Base-by-base conservation (phyloP, 2,329 filamentous ascomycete species). In the Meredithiella fracta region DNA sequence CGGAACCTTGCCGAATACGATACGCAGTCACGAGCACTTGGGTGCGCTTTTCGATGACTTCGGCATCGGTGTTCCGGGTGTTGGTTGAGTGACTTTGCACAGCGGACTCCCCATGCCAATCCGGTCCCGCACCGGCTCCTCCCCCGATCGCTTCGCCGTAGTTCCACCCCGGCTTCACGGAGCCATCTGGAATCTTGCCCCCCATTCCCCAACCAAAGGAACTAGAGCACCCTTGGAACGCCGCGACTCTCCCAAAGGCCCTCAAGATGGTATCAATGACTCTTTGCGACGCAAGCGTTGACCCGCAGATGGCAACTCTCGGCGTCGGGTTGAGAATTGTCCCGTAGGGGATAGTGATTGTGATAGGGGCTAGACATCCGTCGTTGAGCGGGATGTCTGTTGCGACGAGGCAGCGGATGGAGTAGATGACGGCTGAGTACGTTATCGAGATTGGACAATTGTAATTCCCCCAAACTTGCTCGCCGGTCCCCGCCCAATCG, bases 21-120 rank as follows among this genome's bases (percentile, higher is more conserved):
- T 90, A 91, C 61, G 85, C 76, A 4, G 82, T 73, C 34, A 92
- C 69, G 1, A 92, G 65, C 1, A 87, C 82, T n/a, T 53, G 56
- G 63, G 89, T 89, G 7, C 86, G 72, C 26, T 83, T 74, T 69
- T 91, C 86, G 61, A 91, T 85, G 5, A 89, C 77, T 65, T 92
- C 86, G 0, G 82, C 75, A 64, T 91, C 86, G 0, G 86, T 90
- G 64, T 90, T 91, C 14, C 85, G 77, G 2, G 86, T 91, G 66
- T 92, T 92, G 5, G 86, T 91, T 83, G 90, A 89, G 68, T 91
- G 85, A 1, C 79, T 84, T 65, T 91, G 85, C n/a, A 90, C 84
- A 25, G 84, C 85, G 54, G 73, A 79, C 9, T 83, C 82, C 38
- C 86, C 86, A 59, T 83, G 73, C 85, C 85, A 90, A 14, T 73